Conservation (phyloP, 768 basidiomycete genomes). For the Gyrodon lividus region DNA sequence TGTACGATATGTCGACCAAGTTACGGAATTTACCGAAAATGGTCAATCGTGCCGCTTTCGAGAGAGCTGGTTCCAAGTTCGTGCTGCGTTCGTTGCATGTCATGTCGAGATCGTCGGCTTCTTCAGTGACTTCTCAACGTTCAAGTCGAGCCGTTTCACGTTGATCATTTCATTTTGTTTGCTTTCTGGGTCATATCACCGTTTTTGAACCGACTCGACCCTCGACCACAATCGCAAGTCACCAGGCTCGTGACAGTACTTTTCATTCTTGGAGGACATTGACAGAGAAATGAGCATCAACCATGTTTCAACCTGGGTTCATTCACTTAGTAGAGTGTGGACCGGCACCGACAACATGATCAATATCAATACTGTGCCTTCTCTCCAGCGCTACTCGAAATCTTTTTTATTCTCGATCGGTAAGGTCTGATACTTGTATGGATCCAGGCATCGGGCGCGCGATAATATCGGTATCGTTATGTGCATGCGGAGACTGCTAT, state of each 20-base stretch:
- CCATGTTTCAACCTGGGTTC: too few relatives aligned
- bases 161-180: neutral
- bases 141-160: constrained; percentile 8
- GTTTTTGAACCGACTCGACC: neutral
- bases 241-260: too few relatives aligned
- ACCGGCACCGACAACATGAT: too few relatives aligned
- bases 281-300: too few relatives aligned
- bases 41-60: too few relatives aligned
- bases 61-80: too few relatives aligned
- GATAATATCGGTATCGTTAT: constrained; percentile 5
- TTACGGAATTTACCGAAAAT: too few relatives aligned
- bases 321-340: too few relatives aligned
- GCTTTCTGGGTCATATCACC: constrained; percentile 1
- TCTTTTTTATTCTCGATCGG: constrained; percentile 15
- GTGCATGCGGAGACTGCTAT: constrained; percentile 11
- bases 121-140: constrained; percentile 11
- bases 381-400: neutral
- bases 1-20: too few relatives aligned
- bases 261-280: too few relatives aligned
- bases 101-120: constrained; percentile 26
- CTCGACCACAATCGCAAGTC: too few relatives aligned
- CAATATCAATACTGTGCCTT: too few relatives aligned
- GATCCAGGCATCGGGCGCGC: constrained; percentile 1
- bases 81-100: constrained; percentile 8
- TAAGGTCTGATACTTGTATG: constrained; percentile 14